Base-by-base conservation (phyloP, 2,329 filamentous ascomycete genomes). In the Aspergillus unguis region DNA sequence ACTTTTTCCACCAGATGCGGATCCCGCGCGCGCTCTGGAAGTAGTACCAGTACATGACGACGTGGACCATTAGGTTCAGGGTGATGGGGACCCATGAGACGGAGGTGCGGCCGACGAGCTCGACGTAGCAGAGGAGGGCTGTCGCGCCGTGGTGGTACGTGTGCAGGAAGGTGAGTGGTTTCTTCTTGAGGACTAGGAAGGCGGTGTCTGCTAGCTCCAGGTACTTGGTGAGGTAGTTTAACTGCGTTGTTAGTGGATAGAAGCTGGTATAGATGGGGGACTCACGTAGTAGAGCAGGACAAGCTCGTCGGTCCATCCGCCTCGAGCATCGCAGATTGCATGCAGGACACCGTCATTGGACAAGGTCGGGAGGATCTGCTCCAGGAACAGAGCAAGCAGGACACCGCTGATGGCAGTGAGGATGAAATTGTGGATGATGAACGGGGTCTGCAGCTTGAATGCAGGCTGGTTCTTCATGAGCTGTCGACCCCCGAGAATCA, bases 21-120 rank as follows among this genome's bases (percentile, higher is more conserved):
- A 97, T 85, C 63, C 94, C 94, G 64, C 92, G 91, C 50, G 92
- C 92, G 70, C 90, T 92, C 82, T 97, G 92, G 86, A 97, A 97
- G 84, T 97, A 97, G 85, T 97, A 97, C 92, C 92, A 96, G 86
- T 97, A 97, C 92, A 97, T 97, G 71, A 96, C 88, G 54, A 97
- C 92, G 77, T 97, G 92, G 51, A 97, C 92, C 58, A 84, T 85
- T 69, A 97, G 78, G 82, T 97, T 97, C 65, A 97, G 84, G 47
- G 85, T 87, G 71, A 97, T 97, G 58, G 87, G 86, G 50, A 95
- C 90, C 92, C 92, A 97, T 54, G 91, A 95, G 53, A 97, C 92
- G 37, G 92, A 83, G 38, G 92, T 97, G 68, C 89, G 85, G 62
- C 92, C 92, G 67, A 96, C 86, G 61, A 97, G 85, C 79, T 97